Evolutionary conservation across 495 filamentous ascomycete species (phyloP).

Genomic region (Geopyxis carbonaria): DNA sequence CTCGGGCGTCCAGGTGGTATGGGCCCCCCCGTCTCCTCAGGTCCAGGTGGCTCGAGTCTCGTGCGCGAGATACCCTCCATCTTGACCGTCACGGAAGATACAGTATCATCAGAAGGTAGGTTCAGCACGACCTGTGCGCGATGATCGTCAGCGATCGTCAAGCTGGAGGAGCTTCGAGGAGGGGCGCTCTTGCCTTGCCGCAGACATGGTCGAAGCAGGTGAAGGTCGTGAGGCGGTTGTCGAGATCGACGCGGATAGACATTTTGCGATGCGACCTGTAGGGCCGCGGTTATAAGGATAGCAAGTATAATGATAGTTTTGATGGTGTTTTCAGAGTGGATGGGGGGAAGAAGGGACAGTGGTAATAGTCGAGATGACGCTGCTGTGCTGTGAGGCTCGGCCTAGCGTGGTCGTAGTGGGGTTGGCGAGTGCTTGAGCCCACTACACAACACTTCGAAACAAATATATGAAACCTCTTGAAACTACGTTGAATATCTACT

Average conservation of each 20-base stretch:
- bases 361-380: no score
- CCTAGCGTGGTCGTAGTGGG: no score
- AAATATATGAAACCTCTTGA: no score
- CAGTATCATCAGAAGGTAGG: slow-evolving; percentile 13
- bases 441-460: no score
- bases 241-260: slow-evolving; percentile 62
- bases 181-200: slow-evolving; percentile 28
- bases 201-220: slow-evolving; percentile 77
- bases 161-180: not conserved
- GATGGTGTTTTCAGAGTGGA: no score
- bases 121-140: slow-evolving; percentile 1
- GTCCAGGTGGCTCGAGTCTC: slow-evolving; percentile 11
- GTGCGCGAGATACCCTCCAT: slow-evolving; percentile 52
- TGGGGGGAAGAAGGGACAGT: no score
- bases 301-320: no score
- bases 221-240: slow-evolving; percentile 46
- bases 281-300: no score
- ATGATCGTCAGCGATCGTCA: not conserved
- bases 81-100: slow-evolving; percentile 75
- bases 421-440: no score
- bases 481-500: no score
- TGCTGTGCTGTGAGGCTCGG: no score
- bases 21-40: slow-evolving; percentile 21
- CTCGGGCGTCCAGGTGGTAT: slow-evolving; percentile 25
- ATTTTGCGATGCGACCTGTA: no score